phyloP scores from a whole-genome alignment of 306 rosid genomes.

The Dalbergia oliveri region DNA sequence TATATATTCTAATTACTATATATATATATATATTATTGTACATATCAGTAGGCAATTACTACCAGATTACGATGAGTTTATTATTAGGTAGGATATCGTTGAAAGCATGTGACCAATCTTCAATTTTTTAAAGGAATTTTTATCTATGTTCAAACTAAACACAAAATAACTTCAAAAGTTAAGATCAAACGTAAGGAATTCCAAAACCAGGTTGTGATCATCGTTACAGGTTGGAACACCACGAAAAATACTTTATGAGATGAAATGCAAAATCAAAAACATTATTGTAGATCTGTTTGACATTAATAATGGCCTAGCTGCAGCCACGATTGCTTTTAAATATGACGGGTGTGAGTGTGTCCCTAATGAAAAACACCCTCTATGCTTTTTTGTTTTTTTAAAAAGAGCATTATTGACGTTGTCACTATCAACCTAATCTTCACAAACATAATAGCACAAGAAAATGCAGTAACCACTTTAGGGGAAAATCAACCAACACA shows the following conservation, averaged over 20 bases:
- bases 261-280: not conserved
- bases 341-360: not conserved
- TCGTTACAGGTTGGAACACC: not conserved
- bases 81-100: not conserved
- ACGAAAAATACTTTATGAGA: not conserved
- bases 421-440: not conserved
- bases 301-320: not conserved
- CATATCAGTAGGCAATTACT: not conserved
- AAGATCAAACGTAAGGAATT: constrained; percentile 16
- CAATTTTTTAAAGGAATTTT: constrained; percentile 11
- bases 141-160: not conserved
- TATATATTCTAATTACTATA: too few relatives aligned
- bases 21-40: too few relatives aligned
- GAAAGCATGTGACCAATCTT: not conserved
- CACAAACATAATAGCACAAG: not conserved
- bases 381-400: too few relatives aligned
- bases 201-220: constrained; percentile 7
- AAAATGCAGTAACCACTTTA: not conserved
- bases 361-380: not conserved
- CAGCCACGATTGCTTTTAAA: not conserved
- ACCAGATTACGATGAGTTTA: not conserved
- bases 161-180: not conserved
- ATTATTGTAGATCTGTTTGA: not conserved
- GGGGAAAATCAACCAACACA: too few relatives aligned
- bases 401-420: not conserved